Conservation (phyloP, 768 basidiomycete genomes). For the Rhodotorula paludigena region DNA sequence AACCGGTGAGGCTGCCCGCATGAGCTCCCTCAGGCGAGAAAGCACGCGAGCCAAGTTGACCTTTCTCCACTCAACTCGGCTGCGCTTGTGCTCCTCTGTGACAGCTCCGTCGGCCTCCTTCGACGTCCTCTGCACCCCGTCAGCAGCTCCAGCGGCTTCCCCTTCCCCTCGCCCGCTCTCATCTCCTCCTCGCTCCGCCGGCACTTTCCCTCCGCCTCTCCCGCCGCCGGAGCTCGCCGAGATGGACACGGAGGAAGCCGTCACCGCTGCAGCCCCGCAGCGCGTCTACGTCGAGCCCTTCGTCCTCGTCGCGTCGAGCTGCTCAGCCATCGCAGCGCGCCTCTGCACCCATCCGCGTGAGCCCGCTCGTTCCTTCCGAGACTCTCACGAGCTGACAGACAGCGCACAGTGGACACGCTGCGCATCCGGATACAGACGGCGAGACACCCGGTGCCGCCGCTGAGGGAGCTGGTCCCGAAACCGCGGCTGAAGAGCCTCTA, state of each 20-base stretch:
- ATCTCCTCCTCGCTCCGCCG: background rate
- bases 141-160: too few species aligned
- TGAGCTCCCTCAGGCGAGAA: too few species aligned
- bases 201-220: background rate
- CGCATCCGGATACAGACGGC: slow-evolving; percentile 40
- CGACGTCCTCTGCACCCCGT: too few species aligned
- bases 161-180: too few species aligned
- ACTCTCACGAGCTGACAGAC: background rate
- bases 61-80: too few species aligned
- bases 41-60: too few species aligned
- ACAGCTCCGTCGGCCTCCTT: too few species aligned
- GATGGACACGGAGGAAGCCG: slow-evolving; percentile 21
- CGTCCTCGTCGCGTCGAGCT: slow-evolving; percentile 21
- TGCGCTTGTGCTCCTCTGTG: too few species aligned
- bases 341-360: slow-evolving; percentile 38
- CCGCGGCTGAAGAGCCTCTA: slow-evolving; percentile 34
- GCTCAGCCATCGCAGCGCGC: slow-evolving; percentile 12
- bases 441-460: slow-evolving; percentile 28
- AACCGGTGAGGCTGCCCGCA: background rate
- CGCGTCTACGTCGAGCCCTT: slow-evolving; percentile 25
- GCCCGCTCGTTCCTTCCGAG: background rate
- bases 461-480: slow-evolving; percentile 32
- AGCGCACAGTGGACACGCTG: slow-evolving; percentile 34
- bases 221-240: background rate
- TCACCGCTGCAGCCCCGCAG: background rate